Evolutionary conservation across 1,284 basidiomycete species (phyloP).

Genomic region (Coriolopsis trogii): DNA sequence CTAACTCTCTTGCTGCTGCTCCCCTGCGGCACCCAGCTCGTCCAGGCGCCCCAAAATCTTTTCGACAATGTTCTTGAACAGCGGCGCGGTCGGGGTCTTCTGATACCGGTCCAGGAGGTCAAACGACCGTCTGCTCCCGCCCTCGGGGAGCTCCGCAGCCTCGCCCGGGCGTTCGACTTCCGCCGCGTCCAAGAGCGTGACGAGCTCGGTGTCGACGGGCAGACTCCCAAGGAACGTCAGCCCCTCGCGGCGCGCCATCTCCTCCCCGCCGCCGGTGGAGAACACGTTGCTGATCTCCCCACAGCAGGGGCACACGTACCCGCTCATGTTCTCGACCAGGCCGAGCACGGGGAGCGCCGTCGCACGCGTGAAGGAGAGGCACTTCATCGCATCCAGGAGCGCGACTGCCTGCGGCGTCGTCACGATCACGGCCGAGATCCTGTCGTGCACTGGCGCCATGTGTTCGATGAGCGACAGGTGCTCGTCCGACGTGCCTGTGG

Average conservation of each 20-base stretch:
- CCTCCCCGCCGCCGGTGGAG: slow-evolving; percentile 91
- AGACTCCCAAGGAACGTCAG: slow-evolving; percentile 87
- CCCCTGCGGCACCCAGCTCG: neutral
- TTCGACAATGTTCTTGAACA: slow-evolving; percentile 59
- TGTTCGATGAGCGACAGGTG: slow-evolving; percentile 96
- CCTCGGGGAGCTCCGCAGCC: slow-evolving; percentile 25
- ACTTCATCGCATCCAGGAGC: slow-evolving; percentile 94
- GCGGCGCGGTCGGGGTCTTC: slow-evolving; percentile 60
- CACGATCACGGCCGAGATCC: slow-evolving; percentile 86
- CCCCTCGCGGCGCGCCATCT: slow-evolving; percentile 78
- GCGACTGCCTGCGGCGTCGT: slow-evolving; percentile 98
- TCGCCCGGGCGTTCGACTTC: slow-evolving; percentile 33
- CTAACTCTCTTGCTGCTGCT: neutral
- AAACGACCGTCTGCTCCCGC: slow-evolving; percentile 39
- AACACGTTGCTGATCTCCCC: slow-evolving; percentile 95
- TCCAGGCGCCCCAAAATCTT: slow-evolving; percentile 37
- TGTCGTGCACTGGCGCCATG: slow-evolving; percentile 82
- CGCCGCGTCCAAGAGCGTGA: slow-evolving; percentile 83
- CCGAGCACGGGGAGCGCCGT: slow-evolving; percentile 90
- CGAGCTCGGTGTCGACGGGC: slow-evolving; percentile 93
- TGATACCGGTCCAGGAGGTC: slow-evolving; percentile 56
- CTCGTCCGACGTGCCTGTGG: slow-evolving; percentile 93
- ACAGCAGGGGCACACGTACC: slow-evolving; percentile 96
- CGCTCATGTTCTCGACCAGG: slow-evolving; percentile 98
- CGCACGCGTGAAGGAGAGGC: slow-evolving; percentile 91